Base-by-base conservation (phyloP, 2,329 filamentous ascomycete species). In the Didymella arachidicola region DNA sequence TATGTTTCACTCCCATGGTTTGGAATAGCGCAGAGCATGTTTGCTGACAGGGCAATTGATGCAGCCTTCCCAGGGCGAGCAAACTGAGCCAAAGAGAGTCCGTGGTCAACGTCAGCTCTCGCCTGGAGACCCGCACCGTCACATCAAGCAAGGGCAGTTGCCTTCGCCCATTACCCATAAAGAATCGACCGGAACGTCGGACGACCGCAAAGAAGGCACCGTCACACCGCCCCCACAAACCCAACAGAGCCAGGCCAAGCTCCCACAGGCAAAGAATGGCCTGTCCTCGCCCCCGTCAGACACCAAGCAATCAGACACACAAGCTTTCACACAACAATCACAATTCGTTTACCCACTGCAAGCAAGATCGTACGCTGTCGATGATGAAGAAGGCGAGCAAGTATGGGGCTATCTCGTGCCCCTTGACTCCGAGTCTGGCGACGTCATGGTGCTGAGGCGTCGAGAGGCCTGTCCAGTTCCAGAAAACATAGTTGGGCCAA, bases 351-450 rank as follows among this genome's bases (percentile, higher is more conserved):
- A 92, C 65, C 88, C 90, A 2, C 86, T 92, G 27, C 81, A 86
- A 58, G 85, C 86, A 26, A 84, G 94, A 45, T 88, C 88, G 11
- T 91, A 93, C 63, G 92, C 96, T 56, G 91, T 96, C 4, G 86
- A 93, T 62, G 91, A 97, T 72, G 93, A 97, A 78, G 86, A 85
- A 57, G 84, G 86, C 44, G 91, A 96, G 74, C 92, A 92, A 8
- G 92, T 98, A 1, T 99, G 95, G 95, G 96, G 96, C 12, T 99
- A 98, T 71, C 82, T 99, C 5, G 86, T 97, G 53, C 92, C 94
- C 2, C 80, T 97, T 25, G 89, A 94, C 71, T 84, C 85, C 51
- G 86, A 85, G 63, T 87, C 89, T 53, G 89, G 87, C 78, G 79
- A 90, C 76, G 78, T 84, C 4, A 77, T 96, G 78, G 90, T 96